A percentile compares a stretch with the other conserved stretches of the same genome.
Conservation (phyloP, 139 green algal species). For the Chlamydomonas sp. region DNA sequence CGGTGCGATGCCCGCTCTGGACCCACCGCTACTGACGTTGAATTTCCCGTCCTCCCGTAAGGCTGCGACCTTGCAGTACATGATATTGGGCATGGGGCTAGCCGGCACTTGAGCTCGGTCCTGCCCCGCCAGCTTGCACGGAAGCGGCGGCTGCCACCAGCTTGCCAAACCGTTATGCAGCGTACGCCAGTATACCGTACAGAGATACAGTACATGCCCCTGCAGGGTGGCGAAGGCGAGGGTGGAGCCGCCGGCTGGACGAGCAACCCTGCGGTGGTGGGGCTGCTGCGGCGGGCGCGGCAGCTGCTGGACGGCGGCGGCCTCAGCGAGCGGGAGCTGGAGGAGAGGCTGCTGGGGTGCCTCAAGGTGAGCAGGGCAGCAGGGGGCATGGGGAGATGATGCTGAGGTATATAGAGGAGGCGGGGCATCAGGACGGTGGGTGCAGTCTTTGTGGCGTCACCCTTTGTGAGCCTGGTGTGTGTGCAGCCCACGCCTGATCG, state of each 20-base stretch:
- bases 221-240: background rate
- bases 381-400: too few species aligned
- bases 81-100: background rate
- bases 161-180: background rate
- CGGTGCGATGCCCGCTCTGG: too few species aligned
- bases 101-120: background rate
- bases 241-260: background rate
- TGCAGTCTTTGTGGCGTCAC: too few species aligned
- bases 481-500: too few species aligned
- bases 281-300: constrained; percentile 8
- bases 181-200: background rate
- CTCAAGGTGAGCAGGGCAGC: constrained; percentile 8
- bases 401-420: too few species aligned
- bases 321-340: constrained; percentile 7
- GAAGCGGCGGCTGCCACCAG: background rate
- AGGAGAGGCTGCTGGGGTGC: background rate
- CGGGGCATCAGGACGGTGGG: too few species aligned
- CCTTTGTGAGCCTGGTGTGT: too few species aligned
- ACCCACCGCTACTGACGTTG: too few species aligned
- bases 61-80: too few species aligned
- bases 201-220: background rate
- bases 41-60: too few species aligned
- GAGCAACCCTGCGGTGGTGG: background rate
- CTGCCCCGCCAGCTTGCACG: too few species aligned
- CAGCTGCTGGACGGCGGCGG: constrained; percentile 6